phyloP scores from a whole-genome alignment of 2,329 filamentous ascomycete genomes.

The Fusarium subglutinans region DNA sequence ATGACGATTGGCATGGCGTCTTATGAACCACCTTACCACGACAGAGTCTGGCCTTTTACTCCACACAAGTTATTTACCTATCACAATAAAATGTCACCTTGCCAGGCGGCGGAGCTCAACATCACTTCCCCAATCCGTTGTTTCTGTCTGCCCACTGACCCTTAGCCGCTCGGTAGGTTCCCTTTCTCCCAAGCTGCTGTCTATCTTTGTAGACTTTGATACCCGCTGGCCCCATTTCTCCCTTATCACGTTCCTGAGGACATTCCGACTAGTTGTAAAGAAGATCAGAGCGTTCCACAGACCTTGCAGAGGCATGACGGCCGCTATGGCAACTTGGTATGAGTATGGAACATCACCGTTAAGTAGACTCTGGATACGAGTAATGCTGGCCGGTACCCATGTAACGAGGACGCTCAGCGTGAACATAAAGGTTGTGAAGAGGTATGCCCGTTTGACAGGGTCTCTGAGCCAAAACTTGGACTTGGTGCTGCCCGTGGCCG shows the following conservation, averaged over 20 bases:
- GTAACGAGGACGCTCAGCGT: not conserved
- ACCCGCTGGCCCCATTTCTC: not conserved
- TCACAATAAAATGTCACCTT: too few species aligned
- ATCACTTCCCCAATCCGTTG: too few species aligned
- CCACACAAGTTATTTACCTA: too few species aligned
- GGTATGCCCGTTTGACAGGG: not conserved
- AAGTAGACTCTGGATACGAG: not conserved
- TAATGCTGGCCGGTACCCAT: not conserved
- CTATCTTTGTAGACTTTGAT: not conserved
- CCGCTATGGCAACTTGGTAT: not conserved
- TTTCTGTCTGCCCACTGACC: not conserved
- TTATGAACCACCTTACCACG: too few species aligned
- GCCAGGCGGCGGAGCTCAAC: too few species aligned
- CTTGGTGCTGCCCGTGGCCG: not conserved
- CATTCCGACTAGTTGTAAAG: not conserved
- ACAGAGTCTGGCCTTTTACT: too few species aligned
- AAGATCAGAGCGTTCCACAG: not conserved
- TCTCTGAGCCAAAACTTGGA: not conserved
- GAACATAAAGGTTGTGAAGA: not conserved
- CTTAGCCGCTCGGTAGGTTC: not conserved
- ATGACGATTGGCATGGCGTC: too few species aligned
- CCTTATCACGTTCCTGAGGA: rapidly evolving
- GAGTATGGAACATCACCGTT: not conserved
- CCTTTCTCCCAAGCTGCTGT: not conserved
- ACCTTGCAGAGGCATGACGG: not conserved